Percentiles rank a stretch among this genome's conserved stretches.
Evolutionary conservation across 352 stramenopile genomes (phyloP).

Genomic region (Ophiocytium majus): DNA sequence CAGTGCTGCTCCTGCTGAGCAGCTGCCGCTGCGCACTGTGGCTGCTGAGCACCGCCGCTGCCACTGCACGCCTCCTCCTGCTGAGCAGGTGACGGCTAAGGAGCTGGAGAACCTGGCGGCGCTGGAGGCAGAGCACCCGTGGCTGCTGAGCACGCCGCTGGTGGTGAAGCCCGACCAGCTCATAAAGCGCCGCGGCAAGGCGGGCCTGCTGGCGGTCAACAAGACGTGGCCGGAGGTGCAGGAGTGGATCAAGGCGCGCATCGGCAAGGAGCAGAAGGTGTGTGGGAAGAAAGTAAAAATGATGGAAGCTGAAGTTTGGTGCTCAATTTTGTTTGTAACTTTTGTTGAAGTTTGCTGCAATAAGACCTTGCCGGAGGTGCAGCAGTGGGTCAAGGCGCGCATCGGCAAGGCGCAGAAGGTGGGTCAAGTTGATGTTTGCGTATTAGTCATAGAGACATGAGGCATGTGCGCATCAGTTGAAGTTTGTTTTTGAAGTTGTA

Average conservation of each 20-base stretch:
- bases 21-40: no score
- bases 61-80: background rate
- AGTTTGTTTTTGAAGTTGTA: no score
- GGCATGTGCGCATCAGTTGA: no score
- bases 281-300: no score
- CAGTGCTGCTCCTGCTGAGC: no score
- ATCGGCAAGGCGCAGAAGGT: slow-evolving; percentile 87
- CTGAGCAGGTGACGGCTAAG: slow-evolving; percentile 53
- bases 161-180: slow-evolving; percentile 96
- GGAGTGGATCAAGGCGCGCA: slow-evolving; percentile 86
- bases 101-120: slow-evolving; percentile 43
- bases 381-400: slow-evolving; percentile 87
- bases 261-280: slow-evolving; percentile 85
- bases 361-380: slow-evolving; percentile 79
- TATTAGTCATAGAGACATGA: no score
- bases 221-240: slow-evolving; percentile 82
- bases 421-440: no score
- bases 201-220: slow-evolving; percentile 89
- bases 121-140: slow-evolving; percentile 72
- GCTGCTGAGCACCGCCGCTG: no score
- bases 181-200: slow-evolving; percentile 93
- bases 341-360: no score
- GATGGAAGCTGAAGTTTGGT: no score
- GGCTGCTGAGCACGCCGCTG: slow-evolving; percentile 75
- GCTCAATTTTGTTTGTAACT: no score